These are phyloP conservation scores for Sonneratia alba DNA, from an alignment of 345 rosid genomes.

Conservation along the genomic window DNA sequence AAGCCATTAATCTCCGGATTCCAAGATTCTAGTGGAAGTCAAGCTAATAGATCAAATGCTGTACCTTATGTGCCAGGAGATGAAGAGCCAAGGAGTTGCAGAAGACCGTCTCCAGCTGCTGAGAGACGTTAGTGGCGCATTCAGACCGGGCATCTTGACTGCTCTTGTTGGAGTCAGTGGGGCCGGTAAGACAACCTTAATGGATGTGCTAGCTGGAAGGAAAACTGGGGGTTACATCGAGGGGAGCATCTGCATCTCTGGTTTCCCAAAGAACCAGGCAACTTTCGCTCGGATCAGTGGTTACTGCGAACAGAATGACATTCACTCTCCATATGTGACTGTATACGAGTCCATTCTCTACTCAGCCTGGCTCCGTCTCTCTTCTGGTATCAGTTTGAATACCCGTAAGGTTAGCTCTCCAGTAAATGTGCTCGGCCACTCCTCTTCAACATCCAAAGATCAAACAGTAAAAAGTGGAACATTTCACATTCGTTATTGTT, in stretches of 20 bases:
- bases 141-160: slow-evolving; percentile 74
- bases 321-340: slow-evolving; percentile 86
- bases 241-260: slow-evolving; percentile 64
- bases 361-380: slow-evolving; percentile 93
- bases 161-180: slow-evolving; percentile 92
- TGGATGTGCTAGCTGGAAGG: slow-evolving; percentile 92
- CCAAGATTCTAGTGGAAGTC: not conserved
- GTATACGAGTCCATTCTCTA: slow-evolving; percentile 74
- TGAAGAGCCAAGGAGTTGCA: slow-evolving; percentile 61
- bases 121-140: slow-evolving; percentile 64
- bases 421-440: no score
- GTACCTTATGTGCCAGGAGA: slow-evolving; percentile 42
- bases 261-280: slow-evolving; percentile 74
- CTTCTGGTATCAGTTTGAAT: slow-evolving; percentile 38
- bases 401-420: slow-evolving; percentile 38
- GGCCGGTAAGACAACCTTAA: slow-evolving; percentile 90
- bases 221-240: slow-evolving; percentile 75
- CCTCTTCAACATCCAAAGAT: no score
- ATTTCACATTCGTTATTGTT: no score
- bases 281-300: slow-evolving; percentile 86
- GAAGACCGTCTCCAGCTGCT: slow-evolving; percentile 69
- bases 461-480: no score
- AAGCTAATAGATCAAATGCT: not conserved
- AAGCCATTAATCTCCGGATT: not conserved
- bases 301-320: slow-evolving; percentile 87